Evolutionary conservation across 1,284 basidiomycete genomes (phyloP), one percentile per base, ranked within the genome.

Genomic region (Ceratobasidium sp.): DNA sequence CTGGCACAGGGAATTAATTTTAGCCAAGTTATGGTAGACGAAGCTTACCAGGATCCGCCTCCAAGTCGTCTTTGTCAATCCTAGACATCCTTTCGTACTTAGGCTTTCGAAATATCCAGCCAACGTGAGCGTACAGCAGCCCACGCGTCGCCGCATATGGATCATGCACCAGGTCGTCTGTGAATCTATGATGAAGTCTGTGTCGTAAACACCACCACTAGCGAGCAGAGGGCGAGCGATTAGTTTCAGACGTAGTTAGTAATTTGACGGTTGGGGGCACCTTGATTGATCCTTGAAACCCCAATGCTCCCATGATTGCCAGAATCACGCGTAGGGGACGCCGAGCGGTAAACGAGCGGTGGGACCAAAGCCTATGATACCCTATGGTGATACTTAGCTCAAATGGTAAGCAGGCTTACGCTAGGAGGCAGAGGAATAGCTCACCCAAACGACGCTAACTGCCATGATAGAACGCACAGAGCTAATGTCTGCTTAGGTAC

Each of bases 31-130:
- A 15, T 44, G 6, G 26, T 68, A 18, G 83, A 20, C 33, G 49
- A 56, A 55, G 56, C 87, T 58, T 78, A 93, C 93, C 90, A 71
- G 90, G 89, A 83, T 95, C 94, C 26, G 84, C 86, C 23, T 93
- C 90, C n/a, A 95, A 86, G 82, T 95, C 94, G 46, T 90, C 89
- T 66, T 88, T 86, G 78, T 95, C 93, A 33, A 95, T 89, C 1
- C 90, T 83, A 44, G 88, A 86, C 85, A 95, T 87, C 44, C 90
- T 87, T 55, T 90, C 87, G 81, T 95, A 95, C 7, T 84, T 89
- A 0, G 92, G 90, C 83, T 94, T 94, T 85, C 88, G 91, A 83
- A 95, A 95, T 82, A 95, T 95, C 94, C 94, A 95, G 10, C 94
- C 94, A 86, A 94, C 90, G 81, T 95, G 94, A 4, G 93, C 92